Evolutionary conservation across 331 rosid genomes (phyloP).

Genomic region (Malus hybrid): DNA sequence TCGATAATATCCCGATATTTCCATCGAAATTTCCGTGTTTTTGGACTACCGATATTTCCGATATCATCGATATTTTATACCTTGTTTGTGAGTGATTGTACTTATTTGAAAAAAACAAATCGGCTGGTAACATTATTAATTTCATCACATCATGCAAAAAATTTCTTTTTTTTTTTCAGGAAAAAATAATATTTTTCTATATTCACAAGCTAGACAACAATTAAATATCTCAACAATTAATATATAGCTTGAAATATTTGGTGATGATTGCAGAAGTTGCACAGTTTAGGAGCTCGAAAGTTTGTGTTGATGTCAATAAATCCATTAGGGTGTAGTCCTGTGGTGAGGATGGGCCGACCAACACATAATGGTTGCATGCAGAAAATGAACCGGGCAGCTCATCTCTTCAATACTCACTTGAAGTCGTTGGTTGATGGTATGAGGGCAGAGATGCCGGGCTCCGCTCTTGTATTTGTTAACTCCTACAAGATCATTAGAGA

Average conservation of each 20-base stretch:
- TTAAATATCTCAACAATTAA: neutral
- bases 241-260: neutral
- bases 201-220: neutral
- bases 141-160: neutral
- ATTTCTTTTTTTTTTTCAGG: neutral
- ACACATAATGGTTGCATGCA: slow-evolving; percentile 15
- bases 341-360: slow-evolving; percentile 4
- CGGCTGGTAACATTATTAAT: neutral
- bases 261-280: slow-evolving; percentile 26
- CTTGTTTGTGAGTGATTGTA: too few species aligned
- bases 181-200: neutral
- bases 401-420: slow-evolving; percentile 31
- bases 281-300: slow-evolving; percentile 33
- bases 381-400: slow-evolving; percentile 31
- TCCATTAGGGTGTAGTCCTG: slow-evolving; percentile 46
- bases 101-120: neutral
- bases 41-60: too few species aligned
- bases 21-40: too few species aligned
- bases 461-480: slow-evolving; percentile 30
- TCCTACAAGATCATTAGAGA: slow-evolving; percentile 29
- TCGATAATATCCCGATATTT: too few species aligned
- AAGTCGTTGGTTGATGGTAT: slow-evolving; percentile 24
- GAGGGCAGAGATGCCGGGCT: slow-evolving; percentile 17
- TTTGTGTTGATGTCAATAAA: slow-evolving; percentile 33
- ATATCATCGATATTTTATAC: too few species aligned